Evolutionary conservation across 108 stramenopile species (phyloP).

Genomic region (Skeletonema potamos): DNA sequence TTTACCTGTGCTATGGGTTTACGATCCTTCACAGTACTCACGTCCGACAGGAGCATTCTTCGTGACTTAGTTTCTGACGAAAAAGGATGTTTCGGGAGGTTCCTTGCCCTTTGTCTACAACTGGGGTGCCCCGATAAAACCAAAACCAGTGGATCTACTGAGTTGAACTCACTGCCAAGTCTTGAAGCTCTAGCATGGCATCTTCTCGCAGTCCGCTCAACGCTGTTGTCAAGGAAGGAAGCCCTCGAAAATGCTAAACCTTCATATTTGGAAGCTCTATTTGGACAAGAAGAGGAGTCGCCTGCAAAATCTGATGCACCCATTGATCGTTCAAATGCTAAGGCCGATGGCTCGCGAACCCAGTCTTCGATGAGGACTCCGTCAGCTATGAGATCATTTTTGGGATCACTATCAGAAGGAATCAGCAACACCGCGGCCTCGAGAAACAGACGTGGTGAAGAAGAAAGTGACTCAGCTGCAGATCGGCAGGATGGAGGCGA

Average conservation of each 20-base stretch:
- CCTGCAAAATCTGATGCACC: background rate
- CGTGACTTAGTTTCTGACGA: conserved; percentile 6
- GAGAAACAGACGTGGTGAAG: conserved; percentile 37
- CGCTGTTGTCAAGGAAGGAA: conserved; percentile 6
- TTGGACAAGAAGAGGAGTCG: conserved; percentile 18
- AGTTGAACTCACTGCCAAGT: conserved; percentile 24
- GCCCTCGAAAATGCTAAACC: conserved; percentile 6
- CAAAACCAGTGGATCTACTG: background rate
- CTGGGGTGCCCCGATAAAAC: conserved; percentile 2
- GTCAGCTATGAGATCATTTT: conserved; percentile 21
- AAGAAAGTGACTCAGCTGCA: conserved; percentile 53
- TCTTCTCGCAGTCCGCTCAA: conserved; percentile 23
- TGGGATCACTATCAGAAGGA: conserved; percentile 13
- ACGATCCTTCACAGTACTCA: conserved; percentile 28
- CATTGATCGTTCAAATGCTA: background rate
- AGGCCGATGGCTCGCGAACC: conserved; percentile 6
- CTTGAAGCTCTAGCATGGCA: conserved; percentile 37
- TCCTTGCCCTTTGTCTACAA: conserved; percentile 25
- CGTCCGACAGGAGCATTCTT: conserved; percentile 18
- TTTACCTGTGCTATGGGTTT: conserved; percentile 35
- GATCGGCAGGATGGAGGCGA: conserved; percentile 28
- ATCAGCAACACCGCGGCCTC: background rate
- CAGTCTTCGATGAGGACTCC: conserved; percentile 22
- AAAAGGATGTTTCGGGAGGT: conserved; percentile 4
- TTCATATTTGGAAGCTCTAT: conserved; percentile 6